Evolutionary conservation across 83 land plant species (phyloP).

Genomic region (Picea abies): DNA sequence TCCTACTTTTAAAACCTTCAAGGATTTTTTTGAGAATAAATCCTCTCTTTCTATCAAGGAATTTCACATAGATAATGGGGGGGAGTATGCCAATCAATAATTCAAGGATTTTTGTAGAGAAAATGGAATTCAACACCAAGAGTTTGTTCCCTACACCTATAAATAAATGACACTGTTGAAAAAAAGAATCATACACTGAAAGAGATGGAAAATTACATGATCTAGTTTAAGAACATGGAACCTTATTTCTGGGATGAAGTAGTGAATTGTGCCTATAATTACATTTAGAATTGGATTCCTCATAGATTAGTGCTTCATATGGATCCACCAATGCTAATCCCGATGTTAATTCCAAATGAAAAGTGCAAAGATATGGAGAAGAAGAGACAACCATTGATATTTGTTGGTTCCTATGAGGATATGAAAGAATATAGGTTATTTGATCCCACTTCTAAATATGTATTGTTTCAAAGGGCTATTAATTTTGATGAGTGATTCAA

Average conservation of each 20-base stretch:
- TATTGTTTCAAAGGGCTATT: neutral
- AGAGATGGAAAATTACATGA: neutral
- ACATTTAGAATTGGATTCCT: neutral
- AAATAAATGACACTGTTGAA: neutral
- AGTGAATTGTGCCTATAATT: neutral
- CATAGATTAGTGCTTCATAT: neutral
- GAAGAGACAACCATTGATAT: neutral
- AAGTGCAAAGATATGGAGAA: neutral
- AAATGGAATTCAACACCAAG: neutral
- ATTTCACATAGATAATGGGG: too few species aligned
- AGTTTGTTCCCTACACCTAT: neutral
- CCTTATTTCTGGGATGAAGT: neutral
- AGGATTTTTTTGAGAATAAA: too few species aligned
- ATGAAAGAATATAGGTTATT: neutral
- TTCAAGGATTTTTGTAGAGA: neutral
- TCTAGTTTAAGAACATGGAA: neutral
- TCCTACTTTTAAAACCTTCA: too few species aligned
- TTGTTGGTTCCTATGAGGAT: neutral
- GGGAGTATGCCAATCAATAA: too few species aligned
- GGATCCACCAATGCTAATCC: too few species aligned
- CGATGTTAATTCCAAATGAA: neutral
- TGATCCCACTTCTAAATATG: neutral
- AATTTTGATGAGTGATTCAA: too few species aligned
- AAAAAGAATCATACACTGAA: neutral
- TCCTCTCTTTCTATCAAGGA: too few species aligned